A percentile compares a stretch with the other conserved stretches of the same genome.
Conservation (phyloP, 305 asterid genomes). For the Fraxinus paxiana region DNA sequence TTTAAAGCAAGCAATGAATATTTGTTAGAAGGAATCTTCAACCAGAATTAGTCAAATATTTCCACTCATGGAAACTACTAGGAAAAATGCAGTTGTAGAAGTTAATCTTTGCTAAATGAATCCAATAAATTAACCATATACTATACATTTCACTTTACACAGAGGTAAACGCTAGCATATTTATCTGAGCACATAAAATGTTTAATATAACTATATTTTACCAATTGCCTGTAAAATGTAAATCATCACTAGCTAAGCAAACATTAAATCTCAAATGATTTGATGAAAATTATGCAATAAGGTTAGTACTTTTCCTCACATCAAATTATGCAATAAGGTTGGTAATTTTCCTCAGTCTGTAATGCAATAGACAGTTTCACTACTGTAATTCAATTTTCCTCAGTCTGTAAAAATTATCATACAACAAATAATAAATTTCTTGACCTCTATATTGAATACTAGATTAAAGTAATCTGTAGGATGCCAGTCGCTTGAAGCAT, state of each 20-base stretch:
- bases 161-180: background rate
- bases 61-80: background rate
- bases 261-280: background rate
- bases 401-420: background rate
- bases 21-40: background rate
- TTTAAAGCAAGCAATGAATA: slow-evolving; percentile 7
- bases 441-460: background rate
- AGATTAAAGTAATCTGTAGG: background rate
- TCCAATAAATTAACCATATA: background rate
- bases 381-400: background rate
- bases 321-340: background rate
- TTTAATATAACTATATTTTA: background rate
- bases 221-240: slow-evolving; percentile 2
- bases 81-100: background rate
- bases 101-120: background rate
- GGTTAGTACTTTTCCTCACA: background rate
- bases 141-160: background rate
- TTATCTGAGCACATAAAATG: background rate
- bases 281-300: background rate
- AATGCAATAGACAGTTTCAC: background rate
- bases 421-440: background rate
- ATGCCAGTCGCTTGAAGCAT: background rate
- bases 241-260: background rate
- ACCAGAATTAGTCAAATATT: background rate
- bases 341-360: background rate